Evolutionary conservation across 257 asterid species (phyloP), one percentile per base, ranked within the genome.

Genomic region (Coffea eugenioides): DNA sequence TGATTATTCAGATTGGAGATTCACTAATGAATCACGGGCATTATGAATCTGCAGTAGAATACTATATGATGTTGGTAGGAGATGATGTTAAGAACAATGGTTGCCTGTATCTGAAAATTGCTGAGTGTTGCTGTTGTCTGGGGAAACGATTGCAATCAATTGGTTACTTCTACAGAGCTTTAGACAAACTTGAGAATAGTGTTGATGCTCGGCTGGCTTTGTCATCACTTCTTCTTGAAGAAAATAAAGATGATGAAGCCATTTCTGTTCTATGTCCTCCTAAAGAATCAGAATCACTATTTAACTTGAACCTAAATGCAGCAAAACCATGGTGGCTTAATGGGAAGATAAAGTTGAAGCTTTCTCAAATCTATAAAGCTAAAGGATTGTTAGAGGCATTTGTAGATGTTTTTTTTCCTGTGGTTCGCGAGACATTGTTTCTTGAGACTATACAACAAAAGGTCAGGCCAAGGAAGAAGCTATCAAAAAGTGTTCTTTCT

Each of bases 191-290:
- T 72, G 89, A 84, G 67, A 77, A 90, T 72, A 86, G 81, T 85
- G 84, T 85, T 82, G 96, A 90, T 88, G 94, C 95, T 65, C 90
- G 98, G 97, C 83, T 94, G 82, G 81, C 85, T 41, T 79, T 94
- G 57, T 85, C 96, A 15, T 87, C 93, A 48, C 89, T 94, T 80
- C 97, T 94, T 78, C 90, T 92, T 88, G 93, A 90, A 86, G 96
- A 92, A 81, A 86, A 78, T 56, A 92, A 92, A 90, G 89, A 87
- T 62, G 96, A 89, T 82, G 96, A 94, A 88, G 97, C 98, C 66
- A 90, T 92, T 83, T 88, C 90, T 83, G 91, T 94, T 82, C 97
- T 94, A 71, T 89, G 93, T 80, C 93, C 97, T 80, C 94, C 97
- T 69, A 74, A 76, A 82, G 92, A 84, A 76, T 80, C 88, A 87